Percentiles rank a stretch among this genome's conserved stretches.
phyloP scores from a whole-genome alignment of 202 grass and related monocot species.

The Eragrostis tef region DNA sequence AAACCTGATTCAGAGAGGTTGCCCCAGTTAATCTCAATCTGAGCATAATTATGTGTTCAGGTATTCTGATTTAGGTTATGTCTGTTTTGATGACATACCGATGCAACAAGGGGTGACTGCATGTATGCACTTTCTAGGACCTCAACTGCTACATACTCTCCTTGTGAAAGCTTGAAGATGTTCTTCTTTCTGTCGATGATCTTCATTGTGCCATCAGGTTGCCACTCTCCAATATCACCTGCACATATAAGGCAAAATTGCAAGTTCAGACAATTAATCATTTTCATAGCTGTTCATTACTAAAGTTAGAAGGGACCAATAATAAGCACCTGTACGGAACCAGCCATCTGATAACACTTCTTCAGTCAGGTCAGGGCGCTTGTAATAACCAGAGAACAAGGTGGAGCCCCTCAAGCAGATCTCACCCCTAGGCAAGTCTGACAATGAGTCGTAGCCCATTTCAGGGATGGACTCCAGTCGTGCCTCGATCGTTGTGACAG shows the following conservation, averaged over 20 bases:
- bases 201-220: slow-evolving; percentile 83
- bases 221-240: slow-evolving; percentile 98
- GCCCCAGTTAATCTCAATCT: slow-evolving; percentile 4
- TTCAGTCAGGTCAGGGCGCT: slow-evolving; percentile 65
- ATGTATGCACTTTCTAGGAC: slow-evolving; percentile 74
- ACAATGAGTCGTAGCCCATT: slow-evolving; percentile 83
- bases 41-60: background rate
- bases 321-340: slow-evolving; percentile 81
- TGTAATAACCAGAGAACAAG: slow-evolving; percentile 93
- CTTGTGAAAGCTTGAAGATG: slow-evolving; percentile 96
- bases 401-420: slow-evolving; percentile 92
- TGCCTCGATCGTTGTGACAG: slow-evolving; percentile 75
- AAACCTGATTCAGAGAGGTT: slow-evolving; percentile 55
- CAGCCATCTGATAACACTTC: slow-evolving; percentile 81
- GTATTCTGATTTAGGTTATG: background rate
- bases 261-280: background rate
- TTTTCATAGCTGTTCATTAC: background rate
- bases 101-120: slow-evolving; percentile 70
- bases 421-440: slow-evolving; percentile 67
- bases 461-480: slow-evolving; percentile 78
- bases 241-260: slow-evolving; percentile 8
- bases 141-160: slow-evolving; percentile 95
- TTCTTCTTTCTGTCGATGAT: slow-evolving; percentile 98
- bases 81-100: slow-evolving; percentile 5
- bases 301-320: background rate